These are phyloP conservation scores for Pythium chondricola DNA, from an alignment of 352 stramenopile species.

Conservation along the genomic window DNA sequence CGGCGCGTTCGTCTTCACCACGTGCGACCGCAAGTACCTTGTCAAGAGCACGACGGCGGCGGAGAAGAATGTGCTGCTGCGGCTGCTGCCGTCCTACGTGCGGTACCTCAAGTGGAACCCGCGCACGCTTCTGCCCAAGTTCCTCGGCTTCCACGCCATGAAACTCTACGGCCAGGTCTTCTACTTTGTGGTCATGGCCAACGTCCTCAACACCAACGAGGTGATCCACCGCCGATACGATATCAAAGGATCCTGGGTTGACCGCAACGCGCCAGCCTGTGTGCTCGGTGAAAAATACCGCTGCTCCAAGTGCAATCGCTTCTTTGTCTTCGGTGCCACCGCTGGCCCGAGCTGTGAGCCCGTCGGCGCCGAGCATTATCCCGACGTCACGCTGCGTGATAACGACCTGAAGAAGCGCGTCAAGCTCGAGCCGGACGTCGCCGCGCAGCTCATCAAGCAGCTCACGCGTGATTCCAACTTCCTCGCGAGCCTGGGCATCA, in stretches of 20 bases:
- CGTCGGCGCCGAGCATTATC: conserved; percentile 65
- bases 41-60: conserved; percentile 83
- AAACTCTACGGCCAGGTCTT: conserved; percentile 90
- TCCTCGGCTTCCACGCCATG: conserved; percentile 87
- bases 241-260: conserved; percentile 89
- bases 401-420: conserved; percentile 85
- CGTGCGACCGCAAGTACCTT: conserved; percentile 85
- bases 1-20: conserved; percentile 89
- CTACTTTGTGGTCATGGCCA: conserved; percentile 92
- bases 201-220: conserved; percentile 80
- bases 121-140: conserved; percentile 79
- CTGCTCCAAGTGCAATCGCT: conserved; percentile 82
- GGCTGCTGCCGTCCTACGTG: conserved; percentile 78
- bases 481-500: conserved; percentile 78
- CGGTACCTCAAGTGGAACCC: conserved; percentile 88
- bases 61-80: conserved; percentile 76
- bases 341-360: conserved; percentile 37
- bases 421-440: conserved; percentile 48
- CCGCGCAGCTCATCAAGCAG: conserved; percentile 64
- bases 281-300: conserved; percentile 71
- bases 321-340: conserved; percentile 67
- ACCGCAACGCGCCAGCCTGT: conserved; percentile 74
- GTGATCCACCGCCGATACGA: conserved; percentile 87
- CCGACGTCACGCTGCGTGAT: conserved; percentile 77
- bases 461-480: conserved; percentile 82